Evolutionary conservation across 306 rosid species (phyloP).

Genomic region (Corylus avellana): DNA sequence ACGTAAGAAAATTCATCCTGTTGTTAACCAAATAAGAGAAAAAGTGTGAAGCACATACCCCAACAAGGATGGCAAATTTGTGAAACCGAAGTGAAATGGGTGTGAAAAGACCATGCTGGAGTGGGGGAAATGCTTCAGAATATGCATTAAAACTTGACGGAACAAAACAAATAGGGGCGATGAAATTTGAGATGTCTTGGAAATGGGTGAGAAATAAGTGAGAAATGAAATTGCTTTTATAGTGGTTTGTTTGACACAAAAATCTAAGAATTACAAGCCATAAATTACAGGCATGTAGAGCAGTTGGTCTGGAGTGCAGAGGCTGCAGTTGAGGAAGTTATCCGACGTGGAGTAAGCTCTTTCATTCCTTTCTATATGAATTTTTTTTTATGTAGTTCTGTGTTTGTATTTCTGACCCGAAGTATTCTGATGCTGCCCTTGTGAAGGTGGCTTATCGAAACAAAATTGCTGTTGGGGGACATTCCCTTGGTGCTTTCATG

Average conservation of each 20-base stretch:
- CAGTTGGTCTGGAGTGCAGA: conserved; percentile 95
- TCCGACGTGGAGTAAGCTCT: conserved; percentile 79
- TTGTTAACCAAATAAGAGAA: not conserved
- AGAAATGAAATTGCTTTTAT: not conserved
- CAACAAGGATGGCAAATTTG: not conserved
- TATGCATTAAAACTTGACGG: not conserved
- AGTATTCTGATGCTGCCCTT: conserved; percentile 20
- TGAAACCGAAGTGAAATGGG: not conserved
- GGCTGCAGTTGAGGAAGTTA: conserved; percentile 94
- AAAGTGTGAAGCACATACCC: not conserved
- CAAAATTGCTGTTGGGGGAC: conserved; percentile 97
- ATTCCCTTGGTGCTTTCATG: conserved; percentile 99
- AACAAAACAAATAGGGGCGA: not conserved
- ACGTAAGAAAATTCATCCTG: not conserved
- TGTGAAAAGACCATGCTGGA: not conserved
- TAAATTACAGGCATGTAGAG: conserved; percentile 69
- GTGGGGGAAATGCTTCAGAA: not conserved
- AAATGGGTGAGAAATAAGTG: not conserved
- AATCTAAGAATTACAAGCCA: not conserved
- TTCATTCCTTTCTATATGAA: conserved; percentile 15
- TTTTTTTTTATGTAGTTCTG: conserved; percentile 7
- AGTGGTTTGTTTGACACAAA: not conserved
- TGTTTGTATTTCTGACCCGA: conserved; percentile 19
- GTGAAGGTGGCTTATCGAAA: conserved; percentile 87
- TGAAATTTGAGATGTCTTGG: not conserved